A percentile compares a stretch with the other conserved stretches of the same genome.
phyloP scores from a whole-genome alignment of 2,329 filamentous ascomycete genomes.

The Trichoderma koningii region DNA sequence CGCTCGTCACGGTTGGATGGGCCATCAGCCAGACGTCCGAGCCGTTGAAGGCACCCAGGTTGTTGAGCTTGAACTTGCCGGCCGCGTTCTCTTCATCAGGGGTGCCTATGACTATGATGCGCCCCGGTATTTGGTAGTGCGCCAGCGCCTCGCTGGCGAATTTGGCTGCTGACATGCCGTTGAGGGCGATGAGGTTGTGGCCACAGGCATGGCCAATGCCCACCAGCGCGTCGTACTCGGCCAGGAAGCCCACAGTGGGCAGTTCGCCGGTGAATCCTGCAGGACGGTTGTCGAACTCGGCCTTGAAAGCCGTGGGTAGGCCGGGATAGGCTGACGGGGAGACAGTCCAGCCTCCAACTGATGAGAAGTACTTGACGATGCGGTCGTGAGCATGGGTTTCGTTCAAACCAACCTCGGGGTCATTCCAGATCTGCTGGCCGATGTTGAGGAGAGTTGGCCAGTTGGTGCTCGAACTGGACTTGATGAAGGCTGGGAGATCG shows the following conservation, averaged over 20 bases:
- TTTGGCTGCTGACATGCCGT: conserved; percentile 28
- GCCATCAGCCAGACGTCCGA: conserved; percentile 31
- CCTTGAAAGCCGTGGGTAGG: conserved; percentile 28
- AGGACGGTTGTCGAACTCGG: conserved; percentile 28
- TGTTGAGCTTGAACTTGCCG: conserved; percentile 30
- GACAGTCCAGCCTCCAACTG: conserved; percentile 25
- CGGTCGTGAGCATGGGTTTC: conserved; percentile 29
- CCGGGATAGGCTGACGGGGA: conserved; percentile 21
- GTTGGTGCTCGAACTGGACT: conserved; percentile 18
- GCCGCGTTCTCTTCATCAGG: conserved; percentile 31
- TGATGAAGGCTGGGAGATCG: conserved; percentile 18
- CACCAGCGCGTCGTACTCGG: conserved; percentile 30
- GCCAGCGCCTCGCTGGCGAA: conserved; percentile 27
- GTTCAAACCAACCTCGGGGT: conserved; percentile 29
- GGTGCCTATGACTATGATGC: conserved; percentile 27
- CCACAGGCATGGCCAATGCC: conserved; percentile 30
- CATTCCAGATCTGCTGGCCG: conserved; percentile 27
- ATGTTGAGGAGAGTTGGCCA: conserved; percentile 28
- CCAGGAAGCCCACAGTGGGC: conserved; percentile 28
- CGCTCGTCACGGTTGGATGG: conserved; percentile 28
- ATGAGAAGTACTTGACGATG: conserved; percentile 29
- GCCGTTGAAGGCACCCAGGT: conserved; percentile 27
- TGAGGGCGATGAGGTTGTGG: conserved; percentile 30
- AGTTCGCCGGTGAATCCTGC: conserved; percentile 11
- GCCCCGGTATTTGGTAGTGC: conserved; percentile 28